Evolutionary conservation across 176 grass and related monocot genomes (phyloP), one percentile per base, ranked within the genome.

Genomic region (Oryza glaberrima): DNA sequence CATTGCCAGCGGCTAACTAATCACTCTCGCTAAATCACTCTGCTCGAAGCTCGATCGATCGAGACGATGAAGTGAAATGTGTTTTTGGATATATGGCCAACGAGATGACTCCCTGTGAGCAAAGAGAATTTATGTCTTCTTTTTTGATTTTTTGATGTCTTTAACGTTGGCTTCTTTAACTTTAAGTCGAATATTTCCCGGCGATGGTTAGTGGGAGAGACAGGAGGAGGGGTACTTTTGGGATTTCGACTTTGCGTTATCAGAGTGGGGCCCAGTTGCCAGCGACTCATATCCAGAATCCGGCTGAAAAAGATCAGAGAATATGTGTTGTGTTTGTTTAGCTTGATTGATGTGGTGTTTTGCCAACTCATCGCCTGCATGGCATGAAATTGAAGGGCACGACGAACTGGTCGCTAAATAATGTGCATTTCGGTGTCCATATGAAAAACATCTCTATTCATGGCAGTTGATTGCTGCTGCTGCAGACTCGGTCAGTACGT

Each of bases 111-210:
- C 3, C 32, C 26, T 25, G 1, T 47, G 26, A 28, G 28, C 30
- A 49, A 25, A 35, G 54, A 22, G 70, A 73, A 26, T 1, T 65
- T 43, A 1, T 23, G 45, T 38, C 78, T 81, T 69, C 12, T 19
- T 16, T 17, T 16, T 69, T 7, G 61, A 6, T 56, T 19, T 19
- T 56, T 56, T 49, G 13, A 49, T 49, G 47, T 4, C 12, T 12
- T 56, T 56, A 58, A 58, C 54, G 54, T 58, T 58, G 17, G 19
- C 54, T 58, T 58, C 70, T 82, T 73, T 65, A 73, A 28, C 81
- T 83, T 83, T 75, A 66, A 67, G 28, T 75, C 41, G 81, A 75
- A 75, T 51, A 45, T 73, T 64, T 63, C 15, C 51, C 10, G 54
- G 80, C 52, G 52, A 70, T 63, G 36, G 35, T 70, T 70, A n/a